Base-by-base conservation (phyloP, 2,329 filamentous ascomycete species). In the Phialocephala sp. region DNA sequence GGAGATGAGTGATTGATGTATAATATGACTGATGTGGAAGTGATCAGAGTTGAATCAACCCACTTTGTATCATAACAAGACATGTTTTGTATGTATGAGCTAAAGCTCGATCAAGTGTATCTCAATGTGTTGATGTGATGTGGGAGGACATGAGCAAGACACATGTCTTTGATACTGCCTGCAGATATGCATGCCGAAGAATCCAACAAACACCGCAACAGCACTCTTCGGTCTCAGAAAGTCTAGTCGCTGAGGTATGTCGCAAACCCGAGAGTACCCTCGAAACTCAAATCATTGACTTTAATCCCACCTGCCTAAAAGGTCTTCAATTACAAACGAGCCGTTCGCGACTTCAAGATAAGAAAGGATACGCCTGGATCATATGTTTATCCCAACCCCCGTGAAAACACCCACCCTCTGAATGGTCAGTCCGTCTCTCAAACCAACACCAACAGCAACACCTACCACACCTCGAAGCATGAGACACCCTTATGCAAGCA, bases 261-360 rank as follows among this genome's bases (percentile, higher is more conserved):
- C 22, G 22, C n/a, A 50, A 24, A 24, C 22, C 22, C 45, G n/a
- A n/a, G 20, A 50, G 45, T 8, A 24, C 8, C 45, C 45, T 22
- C 45, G 45, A 47, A 50, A 12, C 6, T 50, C 45, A 22, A 27
- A 50, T 50, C 12, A 6, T 43, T n/a, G 22, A 12, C 45, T n/a
- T 8, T 20, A 3, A 50, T 50, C 45, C n/a, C 45, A 50, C n/a
- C 45, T 50, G 45, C 45, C 45, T n/a, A 50, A 50, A 50, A 50
- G 45, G 20, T 27, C 11, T 11, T 50, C 45, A 50, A 20, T n/a
- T 24, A 22, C 15, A 32, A 32, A 32, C 27, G 27, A 32, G 27
- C 27, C 27, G 27, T 32, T 32, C 27, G 45, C 22, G 45, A 50
- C 45, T 20, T 47, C n/a, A 18, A 9, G 43, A 47, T 47, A 47